Base-by-base conservation (phyloP, 2,329 filamentous ascomycete genomes). In the Colletotrichum sp. region DNA sequence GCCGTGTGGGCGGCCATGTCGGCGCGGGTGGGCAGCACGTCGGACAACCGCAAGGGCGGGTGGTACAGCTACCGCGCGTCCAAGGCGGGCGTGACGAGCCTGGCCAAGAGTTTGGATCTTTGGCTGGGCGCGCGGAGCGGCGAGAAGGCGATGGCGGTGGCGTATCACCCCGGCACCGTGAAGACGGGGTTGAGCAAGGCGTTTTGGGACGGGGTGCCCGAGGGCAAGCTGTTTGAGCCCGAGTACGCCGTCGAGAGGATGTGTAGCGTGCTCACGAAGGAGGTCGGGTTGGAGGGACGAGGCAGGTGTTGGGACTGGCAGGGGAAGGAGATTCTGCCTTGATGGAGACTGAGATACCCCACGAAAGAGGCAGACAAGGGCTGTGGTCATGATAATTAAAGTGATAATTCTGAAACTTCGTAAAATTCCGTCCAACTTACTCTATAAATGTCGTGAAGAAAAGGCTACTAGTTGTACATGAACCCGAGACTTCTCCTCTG, bases 21-120 rank as follows among this genome's bases (percentile, higher is more conserved):
- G 7, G 95, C 95, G 3, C 91, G 95, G 59, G 94, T 98, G 0
- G 95, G 95, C 12, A 93, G 91, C 36, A 93, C 94, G 26, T 86
- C 89, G 1, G 94, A 96, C 80, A 96, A 98, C 80, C 82, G 85
- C 3, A 87, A 93, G 0, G 95, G 95, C 4, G 95, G 95, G 0
- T 97, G 95, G 95, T 98, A 95, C 83, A 92, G 90, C 72, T 97
- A 97, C 83, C 92, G 95, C 16, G 91, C 93, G 9, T 93, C 91
- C 69, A 98, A 97, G 84, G 91, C 94, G 0, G 94, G 89, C 3
- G 92, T 96, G 5, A 95, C 93, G 78, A 93, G 93, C 80, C 74
- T 95, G 15, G 91, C 91, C 9, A 94, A 93, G 84, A 93, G 90
- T 8, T 92, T 95, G 77, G 95, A 97, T 82, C 88, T 94, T 32